phyloP scores from a whole-genome alignment of 2,329 filamentous ascomycete species.

The Diatrype stigma region DNA sequence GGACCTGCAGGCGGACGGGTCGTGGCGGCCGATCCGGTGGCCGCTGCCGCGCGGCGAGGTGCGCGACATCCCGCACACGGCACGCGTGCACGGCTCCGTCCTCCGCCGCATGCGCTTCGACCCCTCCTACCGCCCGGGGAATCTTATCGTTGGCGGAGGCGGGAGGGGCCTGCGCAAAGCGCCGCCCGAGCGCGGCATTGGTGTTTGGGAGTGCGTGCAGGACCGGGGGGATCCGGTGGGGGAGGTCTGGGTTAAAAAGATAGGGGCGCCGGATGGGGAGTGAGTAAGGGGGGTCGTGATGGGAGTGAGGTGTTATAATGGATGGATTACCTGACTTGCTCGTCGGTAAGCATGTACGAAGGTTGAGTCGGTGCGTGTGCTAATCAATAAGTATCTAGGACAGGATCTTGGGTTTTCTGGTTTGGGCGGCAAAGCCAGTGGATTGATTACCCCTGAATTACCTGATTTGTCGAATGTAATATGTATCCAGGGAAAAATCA shows the following conservation, averaged over 20 bases:
- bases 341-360: too few species aligned
- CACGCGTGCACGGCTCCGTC: constrained; percentile 69
- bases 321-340: too few species aligned
- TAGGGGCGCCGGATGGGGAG: too few species aligned
- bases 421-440: too few species aligned
- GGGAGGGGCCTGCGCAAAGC: constrained; percentile 64
- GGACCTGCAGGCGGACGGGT: constrained; percentile 68
- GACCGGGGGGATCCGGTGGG: constrained; percentile 64
- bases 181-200: constrained; percentile 59
- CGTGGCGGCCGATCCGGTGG: constrained; percentile 78
- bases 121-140: constrained; percentile 66
- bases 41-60: constrained; percentile 74
- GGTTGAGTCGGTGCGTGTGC: too few species aligned
- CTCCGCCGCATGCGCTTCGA: constrained; percentile 66
- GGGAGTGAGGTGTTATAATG: too few species aligned
- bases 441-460: too few species aligned
- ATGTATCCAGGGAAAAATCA: too few species aligned
- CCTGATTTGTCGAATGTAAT: too few species aligned
- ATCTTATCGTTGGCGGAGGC: constrained; percentile 75
- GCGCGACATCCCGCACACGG: constrained; percentile 68
- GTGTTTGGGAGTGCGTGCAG: constrained; percentile 65
- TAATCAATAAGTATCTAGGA: too few species aligned
- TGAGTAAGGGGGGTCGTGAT: too few species aligned
- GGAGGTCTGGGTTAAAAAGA: constrained; percentile 57
- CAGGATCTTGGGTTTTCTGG: too few species aligned